A percentile compares a stretch with the other conserved stretches of the same genome.
Evolutionary conservation across 2,329 filamentous ascomycete species (phyloP).

Genomic region (Ophiostoma sp.): DNA sequence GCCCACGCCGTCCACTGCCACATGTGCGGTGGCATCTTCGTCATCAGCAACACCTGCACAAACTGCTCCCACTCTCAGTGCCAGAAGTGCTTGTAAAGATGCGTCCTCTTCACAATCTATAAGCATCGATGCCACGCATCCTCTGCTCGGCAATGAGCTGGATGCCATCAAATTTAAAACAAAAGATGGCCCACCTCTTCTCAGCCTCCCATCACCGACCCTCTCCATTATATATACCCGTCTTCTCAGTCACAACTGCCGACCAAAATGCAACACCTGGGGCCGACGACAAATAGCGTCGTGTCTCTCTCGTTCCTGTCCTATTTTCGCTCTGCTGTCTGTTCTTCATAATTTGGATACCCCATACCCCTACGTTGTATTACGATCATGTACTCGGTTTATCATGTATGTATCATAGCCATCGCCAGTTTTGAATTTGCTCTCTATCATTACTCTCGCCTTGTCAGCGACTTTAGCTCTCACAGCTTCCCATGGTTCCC

Average conservation of each 20-base stretch:
- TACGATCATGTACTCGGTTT: neutral
- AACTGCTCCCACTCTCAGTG: slow-evolving; percentile 48
- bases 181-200: too few relatives aligned
- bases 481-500: too few relatives aligned
- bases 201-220: too few relatives aligned
- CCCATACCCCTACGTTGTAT: neutral
- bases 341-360: neutral
- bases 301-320: neutral
- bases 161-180: too few relatives aligned
- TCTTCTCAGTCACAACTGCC: too few relatives aligned
- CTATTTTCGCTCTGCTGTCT: neutral
- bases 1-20: slow-evolving; percentile 48
- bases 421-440: neutral
- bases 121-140: neutral
- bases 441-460: neutral
- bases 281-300: too few relatives aligned
- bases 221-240: too few relatives aligned
- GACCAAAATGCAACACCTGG: too few relatives aligned
- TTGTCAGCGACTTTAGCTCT: too few relatives aligned
- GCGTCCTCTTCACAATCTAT: neutral
- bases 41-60: slow-evolving; percentile 51
- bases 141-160: neutral
- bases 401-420: neutral
- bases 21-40: slow-evolving; percentile 51
- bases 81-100: slow-evolving; percentile 38